Evolutionary conservation across 169 alveolate species (phyloP).

Genomic region (Cryptosporidium ubiquitum): DNA sequence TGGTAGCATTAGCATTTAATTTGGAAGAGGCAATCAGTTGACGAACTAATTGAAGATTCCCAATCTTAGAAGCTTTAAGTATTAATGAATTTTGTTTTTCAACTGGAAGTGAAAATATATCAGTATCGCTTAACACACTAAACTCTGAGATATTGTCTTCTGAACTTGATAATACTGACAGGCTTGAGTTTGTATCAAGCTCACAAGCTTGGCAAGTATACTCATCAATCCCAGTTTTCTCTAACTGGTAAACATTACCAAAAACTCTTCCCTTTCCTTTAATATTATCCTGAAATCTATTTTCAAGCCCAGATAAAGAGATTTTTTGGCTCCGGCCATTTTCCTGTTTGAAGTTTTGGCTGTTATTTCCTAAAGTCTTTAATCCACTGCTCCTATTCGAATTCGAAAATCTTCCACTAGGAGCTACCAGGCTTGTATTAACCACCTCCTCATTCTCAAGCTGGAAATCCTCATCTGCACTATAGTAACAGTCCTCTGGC

Average conservation of each 20-base stretch:
- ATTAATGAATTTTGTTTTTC: conserved; percentile 36
- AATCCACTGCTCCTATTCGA: conserved; percentile 15
- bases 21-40: conserved; percentile 16
- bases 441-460: conserved; percentile 53
- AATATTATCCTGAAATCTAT: conserved; percentile 10
- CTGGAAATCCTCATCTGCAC: conserved; percentile 71
- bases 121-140: background rate
- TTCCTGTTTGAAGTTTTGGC: background rate
- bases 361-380: conserved; percentile 8
- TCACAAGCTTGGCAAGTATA: background rate
- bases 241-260: background rate
- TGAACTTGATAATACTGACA: conserved; percentile 19
- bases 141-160: background rate
- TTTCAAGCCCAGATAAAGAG: background rate
- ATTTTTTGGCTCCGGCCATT: background rate
- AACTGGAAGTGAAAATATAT: conserved; percentile 15
- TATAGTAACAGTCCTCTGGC: conserved; percentile 71
- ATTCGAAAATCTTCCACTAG: conserved; percentile 29
- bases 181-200: background rate
- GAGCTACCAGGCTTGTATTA: conserved; percentile 5
- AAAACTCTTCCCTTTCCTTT: conserved; percentile 4
- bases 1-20: conserved; percentile 26
- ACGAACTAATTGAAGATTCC: conserved; percentile 35
- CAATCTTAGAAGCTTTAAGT: conserved; percentile 38
- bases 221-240: conserved; percentile 7